Conservation (phyloP, 148 eudicot species). For the Cornus kousa region DNA sequence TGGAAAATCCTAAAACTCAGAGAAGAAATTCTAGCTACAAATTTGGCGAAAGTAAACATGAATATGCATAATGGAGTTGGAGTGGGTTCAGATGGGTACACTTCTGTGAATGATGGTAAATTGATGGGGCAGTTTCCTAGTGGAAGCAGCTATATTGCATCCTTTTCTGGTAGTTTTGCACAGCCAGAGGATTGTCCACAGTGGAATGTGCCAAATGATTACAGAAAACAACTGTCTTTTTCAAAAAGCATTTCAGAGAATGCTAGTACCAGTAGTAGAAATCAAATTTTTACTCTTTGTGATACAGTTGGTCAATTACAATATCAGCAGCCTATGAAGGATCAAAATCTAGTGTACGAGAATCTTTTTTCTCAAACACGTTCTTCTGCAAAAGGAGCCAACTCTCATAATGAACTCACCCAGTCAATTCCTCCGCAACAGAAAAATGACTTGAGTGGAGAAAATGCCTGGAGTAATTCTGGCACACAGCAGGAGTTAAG, state of each 20-base stretch:
- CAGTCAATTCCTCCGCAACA: slow-evolving; percentile 8
- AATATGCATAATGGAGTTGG: slow-evolving; percentile 16
- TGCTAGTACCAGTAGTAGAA: slow-evolving; percentile 2
- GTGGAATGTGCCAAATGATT: slow-evolving; percentile 8
- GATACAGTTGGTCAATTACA: slow-evolving; percentile 8
- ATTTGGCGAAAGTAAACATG: slow-evolving; percentile 16
- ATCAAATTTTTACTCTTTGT: slow-evolving; percentile 2
- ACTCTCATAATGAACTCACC: neutral
- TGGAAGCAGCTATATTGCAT: slow-evolving; percentile 6
- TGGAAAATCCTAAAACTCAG: slow-evolving; percentile 29
- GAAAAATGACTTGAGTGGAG: slow-evolving; percentile 3
- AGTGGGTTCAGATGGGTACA: slow-evolving; percentile 24
- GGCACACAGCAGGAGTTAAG: neutral
- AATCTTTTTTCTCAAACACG: neutral
- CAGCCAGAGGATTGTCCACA: slow-evolving; percentile 10
- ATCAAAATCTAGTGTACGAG: slow-evolving; percentile 1
- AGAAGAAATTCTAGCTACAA: slow-evolving; percentile 39
- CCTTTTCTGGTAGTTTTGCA: slow-evolving; percentile 1
- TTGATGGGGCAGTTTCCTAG: slow-evolving; percentile 13
- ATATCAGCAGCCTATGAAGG: slow-evolving; percentile 11
- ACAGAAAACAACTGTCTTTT: slow-evolving; percentile 13
- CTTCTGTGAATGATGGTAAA: slow-evolving; percentile 21
- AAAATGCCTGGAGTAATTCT: neutral
- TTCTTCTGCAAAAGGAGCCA: neutral
- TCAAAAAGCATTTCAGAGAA: slow-evolving; percentile 21